phyloP scores from a whole-genome alignment of 129 eudicot species.

The Deinandra increscens region DNA sequence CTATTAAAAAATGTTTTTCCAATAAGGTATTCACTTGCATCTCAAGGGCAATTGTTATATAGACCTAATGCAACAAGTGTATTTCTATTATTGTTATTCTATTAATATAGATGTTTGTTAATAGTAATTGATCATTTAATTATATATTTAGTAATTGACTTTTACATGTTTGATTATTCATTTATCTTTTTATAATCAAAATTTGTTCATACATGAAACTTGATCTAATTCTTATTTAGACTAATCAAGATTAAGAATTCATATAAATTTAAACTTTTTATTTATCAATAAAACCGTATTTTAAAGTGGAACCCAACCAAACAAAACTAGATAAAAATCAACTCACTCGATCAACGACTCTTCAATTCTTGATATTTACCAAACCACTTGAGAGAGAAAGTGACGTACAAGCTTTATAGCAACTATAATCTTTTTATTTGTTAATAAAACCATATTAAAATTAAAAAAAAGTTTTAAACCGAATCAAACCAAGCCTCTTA shows the following conservation, averaged over 20 bases:
- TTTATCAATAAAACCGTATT: background rate
- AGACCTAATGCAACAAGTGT: no score
- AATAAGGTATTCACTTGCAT: no score
- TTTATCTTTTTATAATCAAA: background rate
- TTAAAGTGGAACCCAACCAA: background rate
- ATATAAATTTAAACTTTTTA: background rate
- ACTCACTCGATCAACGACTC: background rate
- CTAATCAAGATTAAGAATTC: background rate
- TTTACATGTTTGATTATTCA: background rate
- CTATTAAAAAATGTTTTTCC: no score
- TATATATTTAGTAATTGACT: no score
- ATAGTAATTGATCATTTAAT: no score
- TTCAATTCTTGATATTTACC: no score
- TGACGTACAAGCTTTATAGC: no score
- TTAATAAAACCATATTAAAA: background rate
- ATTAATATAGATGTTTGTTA: no score
- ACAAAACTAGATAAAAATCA: background rate
- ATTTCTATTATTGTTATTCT: no score
- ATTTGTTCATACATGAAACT: background rate
- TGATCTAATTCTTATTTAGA: slow-evolving; percentile 12
- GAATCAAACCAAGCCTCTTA: background rate
- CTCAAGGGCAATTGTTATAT: no score
- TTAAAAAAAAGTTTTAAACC: background rate
- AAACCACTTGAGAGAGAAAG: no score
- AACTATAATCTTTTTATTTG: no score